phyloP scores from a whole-genome alignment of 1,284 basidiomycete genomes.

The Cryptococcus depauperatus region DNA sequence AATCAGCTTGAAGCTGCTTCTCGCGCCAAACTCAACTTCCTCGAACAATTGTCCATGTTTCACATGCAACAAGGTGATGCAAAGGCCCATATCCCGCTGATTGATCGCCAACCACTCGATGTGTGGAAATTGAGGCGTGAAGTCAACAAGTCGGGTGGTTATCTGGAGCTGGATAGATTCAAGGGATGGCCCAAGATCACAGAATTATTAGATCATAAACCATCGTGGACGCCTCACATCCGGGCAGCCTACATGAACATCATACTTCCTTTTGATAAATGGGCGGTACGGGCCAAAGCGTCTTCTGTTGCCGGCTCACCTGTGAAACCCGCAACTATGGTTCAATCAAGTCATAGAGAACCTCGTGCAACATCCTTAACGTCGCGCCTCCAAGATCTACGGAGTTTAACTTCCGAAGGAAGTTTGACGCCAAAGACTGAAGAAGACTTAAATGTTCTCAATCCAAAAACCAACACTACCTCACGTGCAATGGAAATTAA shows the following conservation, averaged over 20 bases:
- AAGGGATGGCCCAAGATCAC: constrained; percentile 84
- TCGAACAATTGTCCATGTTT: constrained; percentile 90
- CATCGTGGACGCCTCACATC: constrained; percentile 46
- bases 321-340: too few species aligned
- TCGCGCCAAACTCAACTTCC: constrained; percentile 90
- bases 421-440: too few species aligned
- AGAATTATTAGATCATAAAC: constrained; percentile 62
- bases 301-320: too few species aligned
- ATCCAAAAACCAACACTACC: neutral
- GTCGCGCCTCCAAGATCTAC: too few species aligned
- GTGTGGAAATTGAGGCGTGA: constrained; percentile 88
- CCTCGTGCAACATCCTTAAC: too few species aligned
- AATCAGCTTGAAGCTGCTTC: constrained; percentile 97
- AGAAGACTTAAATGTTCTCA: too few species aligned
- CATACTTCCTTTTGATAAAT: constrained; percentile 89
- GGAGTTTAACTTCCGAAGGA: too few species aligned
- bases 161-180: constrained; percentile 61
- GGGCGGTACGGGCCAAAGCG: constrained; percentile 63
- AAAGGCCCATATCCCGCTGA: constrained; percentile 78
- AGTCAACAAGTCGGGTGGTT: constrained; percentile 79
- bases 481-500: constrained; percentile 21
- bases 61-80: constrained; percentile 82
- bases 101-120: constrained; percentile 86
- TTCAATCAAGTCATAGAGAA: too few species aligned
- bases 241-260: constrained; percentile 82